Percentiles rank a stretch among this genome's conserved stretches.
These are phyloP conservation scores for Kwoniella dendrophila DNA, from an alignment of 768 basidiomycete species.

Conservation along the genomic window DNA sequence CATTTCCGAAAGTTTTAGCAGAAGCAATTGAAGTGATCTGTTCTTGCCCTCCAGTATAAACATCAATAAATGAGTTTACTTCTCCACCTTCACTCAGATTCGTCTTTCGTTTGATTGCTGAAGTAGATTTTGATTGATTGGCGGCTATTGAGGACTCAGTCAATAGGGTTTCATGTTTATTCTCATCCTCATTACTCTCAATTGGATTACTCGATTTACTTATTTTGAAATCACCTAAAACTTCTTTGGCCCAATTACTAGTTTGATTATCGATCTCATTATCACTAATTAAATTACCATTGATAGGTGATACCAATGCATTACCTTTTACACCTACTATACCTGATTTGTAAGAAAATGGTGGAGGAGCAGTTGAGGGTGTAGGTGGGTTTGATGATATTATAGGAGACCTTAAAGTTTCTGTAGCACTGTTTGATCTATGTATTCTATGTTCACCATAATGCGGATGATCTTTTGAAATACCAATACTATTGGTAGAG, in stretches of 20 bases:
- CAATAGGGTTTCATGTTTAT: no score
- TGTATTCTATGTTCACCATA: constrained; percentile 2
- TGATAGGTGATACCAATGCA: constrained; percentile 10
- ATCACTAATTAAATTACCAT: neutral
- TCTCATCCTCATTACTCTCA: no score
- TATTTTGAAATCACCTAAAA: constrained; percentile 4
- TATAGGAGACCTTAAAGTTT: constrained; percentile 1
- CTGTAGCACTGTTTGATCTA: constrained; percentile 3
- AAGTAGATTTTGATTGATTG: no score
- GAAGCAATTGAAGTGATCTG: neutral
- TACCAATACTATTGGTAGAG: no score
- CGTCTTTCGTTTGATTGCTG: no score
- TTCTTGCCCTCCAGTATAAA: no score
- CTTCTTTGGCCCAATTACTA: constrained; percentile 10
- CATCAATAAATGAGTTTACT: no score
- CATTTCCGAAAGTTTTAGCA: neutral
- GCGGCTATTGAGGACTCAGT: no score
- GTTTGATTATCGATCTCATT: neutral
- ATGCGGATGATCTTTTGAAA: neutral
- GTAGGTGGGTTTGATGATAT: neutral
- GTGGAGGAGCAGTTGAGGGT: neutral
- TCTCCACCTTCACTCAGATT: no score
- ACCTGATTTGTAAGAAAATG: constrained; percentile 4
- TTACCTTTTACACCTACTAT: constrained; percentile 9
- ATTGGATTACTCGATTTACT: constrained; percentile 9